Percentiles rank a stretch among this genome's conserved stretches.
Conservation (phyloP, 495 filamentous ascomycete species). For the Glutinoglossum americanum region DNA sequence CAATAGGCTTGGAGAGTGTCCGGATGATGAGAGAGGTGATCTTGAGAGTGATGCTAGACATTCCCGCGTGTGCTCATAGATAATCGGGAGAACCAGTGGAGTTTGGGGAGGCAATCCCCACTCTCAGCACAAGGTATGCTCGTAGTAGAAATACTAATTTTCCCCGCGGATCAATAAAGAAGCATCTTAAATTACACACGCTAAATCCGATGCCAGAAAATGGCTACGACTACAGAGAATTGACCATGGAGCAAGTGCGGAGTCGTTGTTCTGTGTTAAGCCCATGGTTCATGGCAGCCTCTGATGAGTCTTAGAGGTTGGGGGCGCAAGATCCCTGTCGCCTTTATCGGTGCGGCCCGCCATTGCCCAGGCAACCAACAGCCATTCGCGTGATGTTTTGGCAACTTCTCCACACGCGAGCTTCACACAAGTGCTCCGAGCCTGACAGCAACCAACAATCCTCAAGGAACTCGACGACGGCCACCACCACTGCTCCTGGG, state of each 20-base stretch:
- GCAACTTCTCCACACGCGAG: neutral
- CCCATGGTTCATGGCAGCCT: no score
- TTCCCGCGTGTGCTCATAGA: conserved; percentile 9
- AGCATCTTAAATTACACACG: neutral
- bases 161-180: neutral
- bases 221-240: neutral
- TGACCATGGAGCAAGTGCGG: no score
- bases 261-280: no score
- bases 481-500: neutral
- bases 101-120: no score
- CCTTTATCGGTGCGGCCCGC: neutral
- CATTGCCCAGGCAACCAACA: neutral
- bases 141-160: neutral
- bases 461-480: no score
- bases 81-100: neutral
- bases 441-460: no score
- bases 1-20: conserved; percentile 53
- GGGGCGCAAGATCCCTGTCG: neutral
- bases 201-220: neutral
- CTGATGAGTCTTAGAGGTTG: no score
- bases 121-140: no score
- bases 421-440: neutral
- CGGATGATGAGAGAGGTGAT: conserved; percentile 44
- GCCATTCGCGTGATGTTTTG: neutral
- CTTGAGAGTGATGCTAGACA: conserved; percentile 45